Percentiles rank a stretch among this genome's conserved stretches.
These are phyloP conservation scores for Xylaria sp. DNA, from an alignment of 495 filamentous ascomycete species.

Conservation along the genomic window DNA sequence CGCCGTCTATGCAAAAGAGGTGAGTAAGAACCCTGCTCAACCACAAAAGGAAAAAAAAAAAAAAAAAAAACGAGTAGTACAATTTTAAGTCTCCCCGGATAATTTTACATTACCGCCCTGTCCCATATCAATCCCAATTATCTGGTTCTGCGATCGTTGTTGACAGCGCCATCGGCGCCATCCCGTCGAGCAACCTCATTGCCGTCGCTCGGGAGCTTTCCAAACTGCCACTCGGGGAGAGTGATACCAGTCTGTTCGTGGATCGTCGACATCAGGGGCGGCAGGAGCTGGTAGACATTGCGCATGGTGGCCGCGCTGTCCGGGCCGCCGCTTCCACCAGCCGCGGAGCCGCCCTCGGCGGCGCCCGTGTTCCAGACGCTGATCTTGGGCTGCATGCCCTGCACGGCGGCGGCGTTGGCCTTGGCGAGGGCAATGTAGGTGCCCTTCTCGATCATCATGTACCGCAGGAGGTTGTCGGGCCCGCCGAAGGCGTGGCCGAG, in stretches of 20 bases:
- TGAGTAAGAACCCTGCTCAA: not conserved
- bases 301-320: conserved; percentile 49
- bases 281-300: conserved; percentile 73
- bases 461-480: conserved; percentile 74
- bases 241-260: conserved; percentile 83
- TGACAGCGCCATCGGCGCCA: not conserved
- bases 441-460: conserved; percentile 77
- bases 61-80: not conserved
- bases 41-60: not conserved
- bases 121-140: not conserved
- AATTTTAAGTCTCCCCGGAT: not conserved
- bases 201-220: conserved; percentile 44
- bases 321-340: conserved; percentile 36
- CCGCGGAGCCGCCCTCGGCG: conserved; percentile 42
- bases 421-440: conserved; percentile 70
- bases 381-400: conserved; percentile 85
- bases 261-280: conserved; percentile 79
- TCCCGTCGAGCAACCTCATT: conserved; percentile 28
- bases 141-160: not conserved
- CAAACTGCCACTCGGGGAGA: conserved; percentile 75
- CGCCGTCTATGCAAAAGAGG: conserved; percentile 18
- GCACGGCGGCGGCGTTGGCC: conserved; percentile 73
- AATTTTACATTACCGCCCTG: too few species aligned
- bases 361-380: conserved; percentile 83
- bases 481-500: conserved; percentile 76